Percentiles rank a stretch among this genome's conserved stretches.
Conservation (phyloP, 1,139 yeast genomes). For the Magnusiomyces paraingens region DNA sequence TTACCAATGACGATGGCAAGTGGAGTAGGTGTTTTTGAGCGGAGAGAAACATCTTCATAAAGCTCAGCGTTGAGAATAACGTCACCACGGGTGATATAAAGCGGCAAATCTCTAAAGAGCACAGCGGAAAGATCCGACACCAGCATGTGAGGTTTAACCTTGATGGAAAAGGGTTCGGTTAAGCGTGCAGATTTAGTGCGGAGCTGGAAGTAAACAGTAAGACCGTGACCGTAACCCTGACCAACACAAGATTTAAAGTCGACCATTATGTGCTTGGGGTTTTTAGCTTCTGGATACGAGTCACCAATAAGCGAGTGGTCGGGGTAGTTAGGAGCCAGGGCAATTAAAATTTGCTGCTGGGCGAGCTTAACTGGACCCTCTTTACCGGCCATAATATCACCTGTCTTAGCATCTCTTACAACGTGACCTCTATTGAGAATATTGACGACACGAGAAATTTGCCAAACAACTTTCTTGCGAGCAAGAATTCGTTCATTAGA, state of each 20-base stretch:
- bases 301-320: constrained; percentile 33
- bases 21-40: constrained; percentile 17
- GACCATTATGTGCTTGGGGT: constrained; percentile 72
- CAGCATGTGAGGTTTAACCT: constrained; percentile 55
- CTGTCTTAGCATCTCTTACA: constrained; percentile 66
- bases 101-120: constrained; percentile 69
- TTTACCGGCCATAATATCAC: constrained; percentile 48
- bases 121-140: constrained; percentile 71
- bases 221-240: constrained; percentile 48
- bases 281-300: constrained; percentile 30
- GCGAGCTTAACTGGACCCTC: constrained; percentile 55
- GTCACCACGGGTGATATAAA: constrained; percentile 40
- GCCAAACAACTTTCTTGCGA: constrained; percentile 52
- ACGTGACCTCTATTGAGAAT: constrained; percentile 59
- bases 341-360: constrained; percentile 60
- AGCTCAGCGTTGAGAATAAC: constrained; percentile 31
- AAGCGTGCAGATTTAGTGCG: constrained; percentile 59
- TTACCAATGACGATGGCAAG: constrained; percentile 12
- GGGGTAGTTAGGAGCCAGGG: constrained; percentile 70
- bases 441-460: constrained; percentile 63
- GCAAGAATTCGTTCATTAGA: constrained; percentile 50
- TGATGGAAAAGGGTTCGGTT: constrained; percentile 76
- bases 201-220: constrained; percentile 65
- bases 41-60: constrained; percentile 29
- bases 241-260: constrained; percentile 71